Evolutionary conservation across 305 asterid genomes (phyloP).

Genomic region (Fraxinus sp.): DNA sequence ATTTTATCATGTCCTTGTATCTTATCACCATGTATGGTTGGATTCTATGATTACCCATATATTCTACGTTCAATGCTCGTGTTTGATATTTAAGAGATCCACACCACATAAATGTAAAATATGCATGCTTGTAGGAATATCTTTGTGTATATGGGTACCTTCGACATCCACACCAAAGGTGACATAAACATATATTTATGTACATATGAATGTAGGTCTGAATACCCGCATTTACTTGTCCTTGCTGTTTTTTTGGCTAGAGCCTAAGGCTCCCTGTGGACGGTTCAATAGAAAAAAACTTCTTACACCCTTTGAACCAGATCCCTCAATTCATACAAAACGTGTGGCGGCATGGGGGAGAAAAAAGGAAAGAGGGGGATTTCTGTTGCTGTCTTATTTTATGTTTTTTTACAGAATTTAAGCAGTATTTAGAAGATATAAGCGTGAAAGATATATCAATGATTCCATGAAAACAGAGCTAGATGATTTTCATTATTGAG

Average conservation of each 20-base stretch:
- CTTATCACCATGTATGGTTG: background rate
- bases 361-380: too few relatives aligned
- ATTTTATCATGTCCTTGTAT: background rate
- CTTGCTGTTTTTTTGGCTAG: background rate
- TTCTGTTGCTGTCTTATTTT: background rate
- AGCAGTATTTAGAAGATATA: background rate
- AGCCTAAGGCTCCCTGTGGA: background rate
- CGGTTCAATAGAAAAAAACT: background rate
- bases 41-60: background rate
- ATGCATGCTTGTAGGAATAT: conserved; percentile 2
- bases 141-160: background rate
- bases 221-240: background rate
- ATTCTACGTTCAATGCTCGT: conserved; percentile 13
- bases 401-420: background rate
- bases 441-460: conserved; percentile 1
- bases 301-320: background rate
- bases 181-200: background rate
- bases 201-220: background rate
- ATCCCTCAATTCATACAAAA: too few relatives aligned
- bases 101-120: conserved; percentile 3
- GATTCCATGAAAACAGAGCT: conserved; percentile 13
- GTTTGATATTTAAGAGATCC: conserved; percentile 12
- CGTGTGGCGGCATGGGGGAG: too few relatives aligned
- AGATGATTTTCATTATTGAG: conserved; percentile 6
- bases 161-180: background rate